Base-by-base conservation (phyloP, 2,329 filamentous ascomycete genomes). In the Aspergillus oerlinghausenensis region DNA sequence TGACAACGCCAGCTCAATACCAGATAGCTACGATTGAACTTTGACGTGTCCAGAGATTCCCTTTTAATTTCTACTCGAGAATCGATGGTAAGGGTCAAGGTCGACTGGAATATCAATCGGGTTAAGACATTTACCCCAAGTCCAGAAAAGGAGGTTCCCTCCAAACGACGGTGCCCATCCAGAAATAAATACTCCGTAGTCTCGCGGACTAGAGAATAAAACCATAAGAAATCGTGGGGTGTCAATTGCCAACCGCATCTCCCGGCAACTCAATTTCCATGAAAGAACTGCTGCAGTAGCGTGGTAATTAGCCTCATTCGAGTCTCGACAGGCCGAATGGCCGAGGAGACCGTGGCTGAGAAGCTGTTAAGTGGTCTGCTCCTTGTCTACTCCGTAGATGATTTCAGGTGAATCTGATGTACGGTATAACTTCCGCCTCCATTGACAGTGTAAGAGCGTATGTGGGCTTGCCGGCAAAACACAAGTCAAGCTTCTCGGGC, bases 401-500 rank as follows among this genome's bases (percentile, higher is more conserved):
- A 17, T 38, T n/a, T 38, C 32, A 35, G 5, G 21, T 7, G 11
- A 11, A 47, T 47, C 25, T 25, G 21, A 19, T 19, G 42, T 11
- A 10, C 28, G 28, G 28, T 29, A 29, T 11, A 29, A 29, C 28
- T 29, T 29, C 4, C 10, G 28, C 9, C 28, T 29, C 10, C n/a
- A 21, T 9, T 6, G 17, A 17, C 38, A 42, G 42, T 45, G 42
- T 10, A 26, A 26, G 25, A 26, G 5, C 10, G 28, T 10, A 10
- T 14, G 21, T 26, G n/a, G 32, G 43, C 21, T 14, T 9, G 43
- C 21, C 43, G 43, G 43, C 21, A 47, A 47, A 47, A 23, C 21
- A 8, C 48, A 54, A 61, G 57, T 59, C 51, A 61, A 47, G 43
- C 43, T 60, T 61, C 58, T 67, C 67, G 67, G 68, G 62, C 61